A percentile compares a stretch with the other conserved stretches of the same genome.
Evolutionary conservation across 495 filamentous ascomycete species (phyloP).

Genomic region (Penicillium turbatum): DNA sequence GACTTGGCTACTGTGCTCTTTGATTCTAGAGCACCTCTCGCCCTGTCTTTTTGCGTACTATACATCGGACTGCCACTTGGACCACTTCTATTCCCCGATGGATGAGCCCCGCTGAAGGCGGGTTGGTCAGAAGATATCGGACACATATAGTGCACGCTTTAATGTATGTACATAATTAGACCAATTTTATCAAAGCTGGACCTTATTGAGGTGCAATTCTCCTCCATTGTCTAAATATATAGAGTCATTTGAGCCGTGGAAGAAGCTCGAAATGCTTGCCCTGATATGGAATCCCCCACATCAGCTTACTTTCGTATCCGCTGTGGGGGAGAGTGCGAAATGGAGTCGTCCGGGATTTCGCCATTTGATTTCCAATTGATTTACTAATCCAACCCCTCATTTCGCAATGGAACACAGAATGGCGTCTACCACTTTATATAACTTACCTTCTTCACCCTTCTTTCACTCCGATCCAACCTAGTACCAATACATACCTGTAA

Average conservation of each 20-base stretch:
- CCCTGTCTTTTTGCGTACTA: constrained; percentile 25
- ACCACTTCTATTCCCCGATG: neutral
- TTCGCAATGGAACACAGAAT: constrained; percentile 18
- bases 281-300: constrained; percentile 15
- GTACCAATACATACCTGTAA: constrained; percentile 14
- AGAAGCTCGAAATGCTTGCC: too few species aligned
- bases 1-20: constrained; percentile 10
- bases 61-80: constrained; percentile 10
- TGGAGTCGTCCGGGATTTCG: too few species aligned
- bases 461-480: neutral
- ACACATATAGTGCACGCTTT: constrained; percentile 25
- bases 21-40: constrained; percentile 9
- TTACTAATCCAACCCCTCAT: constrained; percentile 30
- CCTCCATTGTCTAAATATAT: neutral
- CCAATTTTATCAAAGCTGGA: constrained; percentile 23
- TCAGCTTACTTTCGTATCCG: constrained; percentile 18
- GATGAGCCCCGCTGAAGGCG: constrained; percentile 13
- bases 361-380: neutral
- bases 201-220: constrained; percentile 12
- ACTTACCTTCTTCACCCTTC: neutral
- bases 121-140: constrained; percentile 19
- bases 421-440: constrained; percentile 5
- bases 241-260: too few species aligned
- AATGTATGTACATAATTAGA: constrained; percentile 35
- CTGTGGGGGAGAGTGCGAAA: too few species aligned